phyloP scores from a whole-genome alignment of 441 rosid genomes.

The Lepidium campestre region DNA sequence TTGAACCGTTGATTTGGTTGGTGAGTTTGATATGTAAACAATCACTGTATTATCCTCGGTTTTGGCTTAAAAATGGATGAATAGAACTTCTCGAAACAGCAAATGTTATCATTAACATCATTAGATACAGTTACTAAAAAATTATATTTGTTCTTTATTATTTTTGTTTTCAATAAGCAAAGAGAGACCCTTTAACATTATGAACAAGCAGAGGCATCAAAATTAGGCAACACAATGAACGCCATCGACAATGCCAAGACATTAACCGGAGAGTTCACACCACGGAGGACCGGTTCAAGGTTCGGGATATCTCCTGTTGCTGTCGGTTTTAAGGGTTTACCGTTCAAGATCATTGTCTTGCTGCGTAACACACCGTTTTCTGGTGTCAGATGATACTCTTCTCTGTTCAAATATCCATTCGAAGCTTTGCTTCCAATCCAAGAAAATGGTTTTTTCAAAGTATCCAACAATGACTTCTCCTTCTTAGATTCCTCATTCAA shows the following conservation, averaged over 20 bases:
- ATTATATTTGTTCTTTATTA: background rate
- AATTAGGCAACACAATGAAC: conserved; percentile 73
- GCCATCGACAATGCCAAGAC: conserved; percentile 62
- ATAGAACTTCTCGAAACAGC: too few relatives aligned
- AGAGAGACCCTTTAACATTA: conserved; percentile 15
- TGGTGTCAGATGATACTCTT: conserved; percentile 88
- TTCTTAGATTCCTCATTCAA: conserved; percentile 13
- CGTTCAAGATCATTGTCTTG: conserved; percentile 72
- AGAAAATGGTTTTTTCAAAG: conserved; percentile 52
- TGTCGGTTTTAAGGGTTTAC: conserved; percentile 50
- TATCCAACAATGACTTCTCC: conserved; percentile 35
- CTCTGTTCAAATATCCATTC: conserved; percentile 43
- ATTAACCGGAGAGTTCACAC: conserved; percentile 43
- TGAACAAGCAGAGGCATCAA: conserved; percentile 71
- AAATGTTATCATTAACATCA: background rate
- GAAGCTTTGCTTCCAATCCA: conserved; percentile 60
- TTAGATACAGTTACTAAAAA: conserved; percentile 26
- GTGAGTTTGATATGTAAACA: background rate
- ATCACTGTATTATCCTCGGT: background rate
- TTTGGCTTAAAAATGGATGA: background rate
- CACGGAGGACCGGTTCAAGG: conserved; percentile 46
- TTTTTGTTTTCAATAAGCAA: background rate
- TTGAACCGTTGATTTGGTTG: background rate
- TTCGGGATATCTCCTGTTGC: conserved; percentile 51
- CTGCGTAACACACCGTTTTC: conserved; percentile 57